Base-by-base conservation (phyloP, 192 early-diverging fungal genomes). In the Podila verticillata region DNA sequence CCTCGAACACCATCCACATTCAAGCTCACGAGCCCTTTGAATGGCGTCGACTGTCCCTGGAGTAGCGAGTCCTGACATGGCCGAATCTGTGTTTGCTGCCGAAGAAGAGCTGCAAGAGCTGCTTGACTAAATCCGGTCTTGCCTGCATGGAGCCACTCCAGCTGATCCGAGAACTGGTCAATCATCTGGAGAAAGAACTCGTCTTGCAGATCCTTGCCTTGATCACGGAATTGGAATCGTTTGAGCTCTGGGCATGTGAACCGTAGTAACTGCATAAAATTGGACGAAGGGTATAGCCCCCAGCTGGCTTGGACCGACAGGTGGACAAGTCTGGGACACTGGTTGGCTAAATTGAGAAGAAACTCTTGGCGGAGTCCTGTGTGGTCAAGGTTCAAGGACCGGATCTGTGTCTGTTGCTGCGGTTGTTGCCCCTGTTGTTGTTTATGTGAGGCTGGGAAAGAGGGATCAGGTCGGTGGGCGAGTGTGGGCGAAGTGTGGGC, bases 1-100 rank as follows among this genome's bases (percentile, higher is more conserved):
- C 75, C 75, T n/a, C 70, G 75, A 34, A 65, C 51, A 20, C 75
- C 75, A 30, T 80, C 75, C 12, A 80, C 10, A 29, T 80, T 72
- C 30, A 80, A 54, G 39, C 75, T 71, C 13, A 72, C 69, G 26
- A 80, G 51, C n/a, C 51, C 39, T 15, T 7, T 44, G 39, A 44
- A 44, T 54, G 51, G 4, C 51, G 24, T 54, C 17, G 51, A 17
- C 51, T 66, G 20, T 67, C 36, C 17, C 19, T 66, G 28, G 64
- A 72, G 15, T n/a, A 54, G n/a, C 0, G n/a, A 24, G 51, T 26
- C 24, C 22, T 54, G 51, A n/a, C 9, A 54, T 54, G 9, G 2
- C 51, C 8, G 51, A 7, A 26, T 12, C 22, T 26, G 51, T 24
- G 51, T 8, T 12, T 54, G 51, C 20, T 54, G 51, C n/a, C 22